A percentile compares a stretch with the other conserved stretches of the same genome.
Evolutionary conservation across 164 flowering plant species (phyloP).

Genomic region (Litsea cubeba): DNA sequence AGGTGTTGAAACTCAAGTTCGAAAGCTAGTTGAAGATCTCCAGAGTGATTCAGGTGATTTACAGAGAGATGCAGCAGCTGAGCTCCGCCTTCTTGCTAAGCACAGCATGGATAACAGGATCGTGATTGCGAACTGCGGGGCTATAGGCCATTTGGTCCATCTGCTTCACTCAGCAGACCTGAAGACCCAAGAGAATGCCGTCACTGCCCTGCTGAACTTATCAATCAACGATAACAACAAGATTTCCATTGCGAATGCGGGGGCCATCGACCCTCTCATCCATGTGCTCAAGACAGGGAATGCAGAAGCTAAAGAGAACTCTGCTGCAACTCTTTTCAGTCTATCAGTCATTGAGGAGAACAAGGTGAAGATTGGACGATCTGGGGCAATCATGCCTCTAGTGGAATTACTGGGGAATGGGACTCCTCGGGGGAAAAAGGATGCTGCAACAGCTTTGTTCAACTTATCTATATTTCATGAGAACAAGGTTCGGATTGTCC

Average conservation of each 20-base stretch:
- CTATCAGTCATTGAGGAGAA: slow-evolving; percentile 84
- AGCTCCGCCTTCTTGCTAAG: slow-evolving; percentile 81
- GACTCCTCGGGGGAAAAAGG: slow-evolving; percentile 87
- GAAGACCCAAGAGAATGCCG: slow-evolving; percentile 89
- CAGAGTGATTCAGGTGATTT: slow-evolving; percentile 31
- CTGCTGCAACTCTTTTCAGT: slow-evolving; percentile 95
- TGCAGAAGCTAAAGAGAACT: slow-evolving; percentile 91
- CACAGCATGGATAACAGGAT: slow-evolving; percentile 72
- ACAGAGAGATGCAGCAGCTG: slow-evolving; percentile 86
- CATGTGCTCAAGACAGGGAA: slow-evolving; percentile 77
- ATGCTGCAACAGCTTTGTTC: slow-evolving; percentile 94
- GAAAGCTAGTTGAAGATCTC: slow-evolving; percentile 45
- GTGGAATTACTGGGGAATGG: slow-evolving; percentile 71
- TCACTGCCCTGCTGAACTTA: slow-evolving; percentile 87
- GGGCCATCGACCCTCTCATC: slow-evolving; percentile 83
- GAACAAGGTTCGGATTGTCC: slow-evolving; percentile 78
- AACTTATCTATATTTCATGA: slow-evolving; percentile 84
- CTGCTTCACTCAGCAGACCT: slow-evolving; percentile 64
- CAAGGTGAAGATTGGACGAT: slow-evolving; percentile 81
- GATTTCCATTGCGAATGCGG: slow-evolving; percentile 67
- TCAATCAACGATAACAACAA: slow-evolving; percentile 84
- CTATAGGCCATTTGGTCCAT: slow-evolving; percentile 72
- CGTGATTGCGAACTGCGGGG: slow-evolving; percentile 90
- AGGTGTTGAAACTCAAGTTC: slow-evolving; percentile 61
- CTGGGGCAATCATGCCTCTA: slow-evolving; percentile 83